Evolutionary conservation across 805 yeast genomes (phyloP).

Genomic region (Ogataea neopini): DNA sequence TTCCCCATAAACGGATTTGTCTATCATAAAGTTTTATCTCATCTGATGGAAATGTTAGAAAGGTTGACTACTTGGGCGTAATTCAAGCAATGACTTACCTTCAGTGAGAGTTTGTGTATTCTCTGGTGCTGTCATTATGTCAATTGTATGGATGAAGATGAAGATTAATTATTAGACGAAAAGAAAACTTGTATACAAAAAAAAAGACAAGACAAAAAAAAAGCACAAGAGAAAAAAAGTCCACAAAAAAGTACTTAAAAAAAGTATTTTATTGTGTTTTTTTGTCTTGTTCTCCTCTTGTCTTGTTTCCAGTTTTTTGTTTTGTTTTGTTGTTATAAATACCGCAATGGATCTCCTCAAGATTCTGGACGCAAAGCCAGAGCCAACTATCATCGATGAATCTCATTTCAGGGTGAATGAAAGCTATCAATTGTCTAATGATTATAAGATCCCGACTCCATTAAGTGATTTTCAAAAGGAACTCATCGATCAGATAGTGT

Average conservation of each 20-base stretch:
- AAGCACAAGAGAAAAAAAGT: neutral
- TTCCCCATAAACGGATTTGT: constrained; percentile 94
- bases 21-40: constrained; percentile 93
- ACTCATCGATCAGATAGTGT: constrained; percentile 86
- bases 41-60: constrained; percentile 42
- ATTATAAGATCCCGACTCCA: constrained; percentile 78
- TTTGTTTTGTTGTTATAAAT: neutral
- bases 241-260: neutral
- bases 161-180: neutral
- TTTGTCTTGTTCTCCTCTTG: constrained; percentile 1
- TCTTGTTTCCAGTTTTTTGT: constrained; percentile 4
- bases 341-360: constrained; percentile 65
- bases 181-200: neutral
- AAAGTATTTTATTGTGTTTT: neutral
- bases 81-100: too few species aligned
- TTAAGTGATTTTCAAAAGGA: constrained; percentile 86
- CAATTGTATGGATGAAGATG: neutral
- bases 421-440: constrained; percentile 48
- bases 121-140: neutral
- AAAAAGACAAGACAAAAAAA: constrained; percentile 1
- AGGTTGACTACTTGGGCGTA: too few species aligned
- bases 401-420: constrained; percentile 41
- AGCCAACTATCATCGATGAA: constrained; percentile 71
- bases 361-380: constrained; percentile 81
- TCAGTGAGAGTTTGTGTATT: constrained; percentile 13